phyloP scores from a whole-genome alignment of 2,329 filamentous ascomycete genomes.

The Neobulgaria alba region DNA sequence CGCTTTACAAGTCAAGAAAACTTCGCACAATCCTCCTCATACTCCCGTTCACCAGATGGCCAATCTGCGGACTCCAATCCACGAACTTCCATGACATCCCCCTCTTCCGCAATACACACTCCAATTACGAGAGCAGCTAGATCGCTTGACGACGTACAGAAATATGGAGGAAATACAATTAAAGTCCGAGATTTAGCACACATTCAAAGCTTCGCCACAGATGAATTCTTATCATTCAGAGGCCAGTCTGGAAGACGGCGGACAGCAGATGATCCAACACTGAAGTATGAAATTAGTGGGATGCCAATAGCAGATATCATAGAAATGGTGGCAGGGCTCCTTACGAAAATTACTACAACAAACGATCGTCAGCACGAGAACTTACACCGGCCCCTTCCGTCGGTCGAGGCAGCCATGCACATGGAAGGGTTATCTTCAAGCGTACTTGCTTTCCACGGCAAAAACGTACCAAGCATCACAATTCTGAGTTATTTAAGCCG shows the following conservation, averaged over 20 bases:
- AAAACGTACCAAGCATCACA: constrained; percentile 94
- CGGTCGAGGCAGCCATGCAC: constrained; percentile 41
- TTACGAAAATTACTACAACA: constrained; percentile 95
- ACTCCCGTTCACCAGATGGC: constrained; percentile 6
- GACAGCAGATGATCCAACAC: constrained; percentile 40
- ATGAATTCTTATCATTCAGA: constrained; percentile 57
- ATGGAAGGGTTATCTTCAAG: constrained; percentile 57
- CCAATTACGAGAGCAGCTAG: constrained; percentile 19
- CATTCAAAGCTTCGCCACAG: constrained; percentile 77
- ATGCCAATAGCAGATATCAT: constrained; percentile 98
- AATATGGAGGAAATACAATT: constrained; percentile 42
- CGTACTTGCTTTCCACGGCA: constrained; percentile 93
- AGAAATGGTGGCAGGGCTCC: constrained; percentile 93
- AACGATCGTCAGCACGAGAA: constrained; percentile 94
- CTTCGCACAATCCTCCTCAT: constrained; percentile 14
- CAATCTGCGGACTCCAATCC: background rate
- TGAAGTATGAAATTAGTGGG: constrained; percentile 84
- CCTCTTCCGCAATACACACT: constrained; percentile 8
- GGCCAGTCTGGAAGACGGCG: constrained; percentile 41
- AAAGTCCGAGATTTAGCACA: constrained; percentile 84
- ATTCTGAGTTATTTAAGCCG: constrained; percentile 91
- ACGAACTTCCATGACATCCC: background rate
- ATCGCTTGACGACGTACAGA: constrained; percentile 31
- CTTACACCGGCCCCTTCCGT: constrained; percentile 64
- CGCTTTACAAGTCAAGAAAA: constrained; percentile 25